Evolutionary conservation across 2,329 filamentous ascomycete genomes (phyloP), one percentile per base, ranked within the genome.

Genomic region (Alternaria incomplexa): DNA sequence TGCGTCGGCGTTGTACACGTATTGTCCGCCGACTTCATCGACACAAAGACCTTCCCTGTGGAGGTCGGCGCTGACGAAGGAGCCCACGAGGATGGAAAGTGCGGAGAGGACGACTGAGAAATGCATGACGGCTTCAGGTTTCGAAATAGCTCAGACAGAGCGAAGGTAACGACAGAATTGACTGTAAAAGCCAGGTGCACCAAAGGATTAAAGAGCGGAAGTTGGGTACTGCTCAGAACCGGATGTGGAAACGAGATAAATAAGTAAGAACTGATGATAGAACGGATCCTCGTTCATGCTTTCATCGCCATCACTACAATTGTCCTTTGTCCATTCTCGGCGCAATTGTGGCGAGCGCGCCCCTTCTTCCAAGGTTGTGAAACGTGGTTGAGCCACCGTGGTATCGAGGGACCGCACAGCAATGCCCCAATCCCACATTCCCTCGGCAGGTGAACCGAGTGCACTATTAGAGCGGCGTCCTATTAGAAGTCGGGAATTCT

Each of bases 1-100:
- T 26, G 69, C 69, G 7, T 54, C 71, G 20, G 63, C 61, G 63
- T 73, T 71, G 69, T 73, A 74, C 6, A 74, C 72, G 5, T 43
- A 36, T 45, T 65, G 61, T 4, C 67, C 68, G 28, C 67, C 69
- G 11, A 66, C 48, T 4, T 43, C 61, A 59, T 72, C 64, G 22
- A 68, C 46, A 57, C 74, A 76, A 5, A 76, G 43, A 11, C 61
- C 73, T 12, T 56, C 66, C 7, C 52, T 53, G 63, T 76, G 74
- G 13, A 74, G 55, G 6, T 66, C 62, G 6, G 73, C 74, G 22
- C 53, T 43, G 22, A 64, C 71, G 30, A 73, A 62, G 4, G 70
- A 61, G 30, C 67, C 53, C 26, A 72, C 25, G 17, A 70, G 13
- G 32, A 60, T 52, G 22, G 63, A n/a, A 17, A 67, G 36, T 26